Evolutionary conservation across 2,329 filamentous ascomycete genomes (phyloP).

Genomic region (Alternaria metachromatica): DNA sequence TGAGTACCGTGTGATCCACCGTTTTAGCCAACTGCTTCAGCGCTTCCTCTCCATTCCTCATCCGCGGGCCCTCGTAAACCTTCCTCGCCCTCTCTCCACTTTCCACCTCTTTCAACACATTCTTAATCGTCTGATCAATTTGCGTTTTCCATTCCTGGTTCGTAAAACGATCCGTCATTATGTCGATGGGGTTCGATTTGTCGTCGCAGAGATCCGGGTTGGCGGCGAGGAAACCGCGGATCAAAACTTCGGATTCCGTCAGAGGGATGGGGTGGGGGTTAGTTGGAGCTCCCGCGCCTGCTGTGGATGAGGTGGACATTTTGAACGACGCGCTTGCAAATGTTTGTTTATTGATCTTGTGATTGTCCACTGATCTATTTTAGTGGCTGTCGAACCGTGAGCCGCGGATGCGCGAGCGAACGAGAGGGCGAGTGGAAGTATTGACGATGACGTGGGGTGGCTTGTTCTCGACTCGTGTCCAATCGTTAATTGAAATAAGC

Average conservation of each 20-base stretch:
- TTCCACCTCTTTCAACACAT: conserved; percentile 36
- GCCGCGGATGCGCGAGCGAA: conserved; percentile 1
- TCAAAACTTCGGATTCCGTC: conserved; percentile 44
- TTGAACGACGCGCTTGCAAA: conserved; percentile 2
- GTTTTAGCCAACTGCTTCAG: conserved; percentile 43
- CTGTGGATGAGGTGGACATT: conserved; percentile 18
- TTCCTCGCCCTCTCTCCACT: conserved; percentile 36
- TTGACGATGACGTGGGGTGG: conserved; percentile 18
- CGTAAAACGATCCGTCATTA: conserved; percentile 54
- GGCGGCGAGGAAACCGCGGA: conserved; percentile 43
- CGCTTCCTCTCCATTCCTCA: conserved; percentile 35
- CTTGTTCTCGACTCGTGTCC: conserved; percentile 13
- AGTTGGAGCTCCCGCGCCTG: conserved; percentile 5
- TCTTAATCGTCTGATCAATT: conserved; percentile 46
- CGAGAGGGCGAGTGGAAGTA: conserved; percentile 5
- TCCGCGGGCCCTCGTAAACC: conserved; percentile 35
- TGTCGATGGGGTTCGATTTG: conserved; percentile 34
- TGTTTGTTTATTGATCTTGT: conserved; percentile 8
- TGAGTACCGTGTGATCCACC: conserved; percentile 60
- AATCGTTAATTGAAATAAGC: neutral
- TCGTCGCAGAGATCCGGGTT: conserved; percentile 40
- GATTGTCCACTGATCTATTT: conserved; percentile 8
- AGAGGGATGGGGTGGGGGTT: conserved; percentile 33
- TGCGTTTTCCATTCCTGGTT: conserved; percentile 54
- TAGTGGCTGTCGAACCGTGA: conserved; percentile 3